A percentile compares a stretch with the other conserved stretches of the same genome.
phyloP scores from a whole-genome alignment of 495 filamentous ascomycete species.

The Achaetomiella virescens region DNA sequence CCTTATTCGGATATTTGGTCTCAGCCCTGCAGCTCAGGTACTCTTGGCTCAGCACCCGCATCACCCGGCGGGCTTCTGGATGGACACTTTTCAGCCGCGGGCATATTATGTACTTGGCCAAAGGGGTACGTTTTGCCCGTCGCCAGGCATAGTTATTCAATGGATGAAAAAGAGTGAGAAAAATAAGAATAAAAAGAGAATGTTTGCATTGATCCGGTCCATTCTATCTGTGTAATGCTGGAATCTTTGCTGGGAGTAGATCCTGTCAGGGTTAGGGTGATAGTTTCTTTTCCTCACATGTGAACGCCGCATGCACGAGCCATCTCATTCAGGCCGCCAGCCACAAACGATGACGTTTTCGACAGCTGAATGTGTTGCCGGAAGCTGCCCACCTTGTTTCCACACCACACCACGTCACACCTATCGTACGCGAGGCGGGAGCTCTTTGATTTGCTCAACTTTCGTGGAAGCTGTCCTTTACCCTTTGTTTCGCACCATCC shows the following conservation, averaged over 20 bases:
- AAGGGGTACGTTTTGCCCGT: too few species aligned
- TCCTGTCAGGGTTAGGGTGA: background rate
- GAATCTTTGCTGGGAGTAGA: too few species aligned
- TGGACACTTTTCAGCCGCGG: background rate
- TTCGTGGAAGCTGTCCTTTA: conserved; percentile 2
- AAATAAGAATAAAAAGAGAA: too few species aligned
- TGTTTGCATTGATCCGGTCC: too few species aligned
- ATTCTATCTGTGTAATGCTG: too few species aligned
- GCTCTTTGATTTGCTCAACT: background rate
- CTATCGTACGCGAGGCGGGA: background rate
- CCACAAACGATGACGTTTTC: conserved; percentile 25
- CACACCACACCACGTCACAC: conserved; percentile 30
- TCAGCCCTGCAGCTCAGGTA: too few species aligned
- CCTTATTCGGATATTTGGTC: too few species aligned
- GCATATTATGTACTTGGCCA: background rate
- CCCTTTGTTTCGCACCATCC: background rate
- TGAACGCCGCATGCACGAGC: conserved; percentile 1
- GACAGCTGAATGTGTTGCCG: conserved; percentile 8
- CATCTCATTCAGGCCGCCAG: conserved; percentile 1
- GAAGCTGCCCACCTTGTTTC: conserved; percentile 16
- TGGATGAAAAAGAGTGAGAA: too few species aligned
- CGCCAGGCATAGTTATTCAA: too few species aligned
- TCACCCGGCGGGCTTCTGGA: background rate
- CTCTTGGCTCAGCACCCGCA: too few species aligned
- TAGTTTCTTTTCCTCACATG: background rate